Evolutionary conservation across 768 basidiomycete genomes (phyloP).

Genomic region (Mycena belliarum): DNA sequence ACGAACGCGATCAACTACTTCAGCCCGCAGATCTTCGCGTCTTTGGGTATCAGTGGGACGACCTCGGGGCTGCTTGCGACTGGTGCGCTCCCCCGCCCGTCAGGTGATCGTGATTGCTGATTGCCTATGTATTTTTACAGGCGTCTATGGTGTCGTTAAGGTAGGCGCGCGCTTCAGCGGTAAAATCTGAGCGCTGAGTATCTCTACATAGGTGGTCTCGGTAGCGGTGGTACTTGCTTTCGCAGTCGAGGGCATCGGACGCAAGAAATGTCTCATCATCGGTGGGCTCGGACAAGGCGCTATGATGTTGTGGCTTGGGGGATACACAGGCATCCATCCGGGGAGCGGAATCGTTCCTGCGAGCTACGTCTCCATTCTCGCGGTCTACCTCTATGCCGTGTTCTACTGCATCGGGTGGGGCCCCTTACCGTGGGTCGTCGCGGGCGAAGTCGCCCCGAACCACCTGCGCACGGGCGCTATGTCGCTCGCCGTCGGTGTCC

Average conservation of each 20-base stretch:
- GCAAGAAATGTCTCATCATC: constrained; percentile 50
- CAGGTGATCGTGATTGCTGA: constrained; percentile 7
- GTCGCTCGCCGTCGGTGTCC: constrained; percentile 40
- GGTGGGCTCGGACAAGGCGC: constrained; percentile 51
- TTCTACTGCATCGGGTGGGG: constrained; percentile 49
- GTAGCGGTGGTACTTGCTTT: constrained; percentile 44
- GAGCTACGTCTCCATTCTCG: constrained; percentile 46
- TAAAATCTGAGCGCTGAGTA: neutral
- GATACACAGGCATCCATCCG: constrained; percentile 40
- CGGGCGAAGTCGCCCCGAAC: constrained; percentile 45
- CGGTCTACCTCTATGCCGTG: constrained; percentile 49
- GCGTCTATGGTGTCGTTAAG: constrained; percentile 39
- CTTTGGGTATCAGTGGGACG: constrained; percentile 47
- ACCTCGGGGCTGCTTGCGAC: constrained; percentile 51
- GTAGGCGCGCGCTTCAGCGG: constrained; percentile 22
- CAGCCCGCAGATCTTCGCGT: constrained; percentile 51
- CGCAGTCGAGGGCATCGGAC: constrained; percentile 49
- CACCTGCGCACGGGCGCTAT: constrained; percentile 42
- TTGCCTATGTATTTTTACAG: constrained; percentile 8
- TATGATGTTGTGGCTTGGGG: constrained; percentile 50
- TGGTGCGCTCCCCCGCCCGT: constrained; percentile 29
- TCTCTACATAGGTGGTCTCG: constrained; percentile 24
- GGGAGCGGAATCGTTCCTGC: constrained; percentile 32
- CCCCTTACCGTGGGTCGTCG: constrained; percentile 42
- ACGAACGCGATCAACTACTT: constrained; percentile 60